Base-by-base conservation (phyloP, 2,329 filamentous ascomycete species). In the Pseudocercospora fijiensis region DNA sequence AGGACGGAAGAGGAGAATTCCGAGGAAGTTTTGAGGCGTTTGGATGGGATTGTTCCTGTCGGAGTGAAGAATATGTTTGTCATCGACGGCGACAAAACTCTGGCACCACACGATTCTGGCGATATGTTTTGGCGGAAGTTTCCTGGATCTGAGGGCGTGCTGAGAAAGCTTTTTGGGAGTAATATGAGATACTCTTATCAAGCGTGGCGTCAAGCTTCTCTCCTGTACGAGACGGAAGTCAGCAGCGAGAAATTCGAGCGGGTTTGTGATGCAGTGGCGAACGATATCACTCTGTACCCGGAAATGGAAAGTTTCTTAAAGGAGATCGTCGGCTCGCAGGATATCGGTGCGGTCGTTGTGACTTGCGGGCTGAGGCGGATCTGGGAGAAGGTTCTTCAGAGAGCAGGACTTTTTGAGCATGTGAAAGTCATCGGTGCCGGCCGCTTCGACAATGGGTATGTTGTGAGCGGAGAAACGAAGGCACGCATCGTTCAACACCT, bases 41-140 rank as follows among this genome's bases (percentile, higher is more conserved):
- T 85, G 0, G 78, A 82, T 22, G 43, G 72, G 1, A 64, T 75
- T 7, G 18, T 83, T 8, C 33, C 58, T 16, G 4, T 45, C 59
- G 6, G 18, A 11, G 57, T 79, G 8, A 68, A 83, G 51, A 84
- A 78, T 0, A 73, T 85, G 52, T 57, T 89, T 16, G 80, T 88
- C 0, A 53, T 89, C 2, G 86, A 89, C 65, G 86, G 75, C 0
- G 86, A 89, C 71, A 83, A 75, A 65, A 89, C 85, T 0, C 72
- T 90, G 59, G 73, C 79, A 4, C 61, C 79, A 0, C 66, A 79
- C 11, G 86, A 88, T 64, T 82, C 81, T 4, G 81, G 83, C 0
- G 60, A 41, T 0, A 43, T 84, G 59, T 86, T 86, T 72, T 87
- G 82, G 84, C 65, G 77, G 7, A 8, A 18, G 22, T n/a, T 70